These are phyloP conservation scores for Thelonectria rubi DNA, from an alignment of 2,329 filamentous ascomycete species.

Conservation along the genomic window DNA sequence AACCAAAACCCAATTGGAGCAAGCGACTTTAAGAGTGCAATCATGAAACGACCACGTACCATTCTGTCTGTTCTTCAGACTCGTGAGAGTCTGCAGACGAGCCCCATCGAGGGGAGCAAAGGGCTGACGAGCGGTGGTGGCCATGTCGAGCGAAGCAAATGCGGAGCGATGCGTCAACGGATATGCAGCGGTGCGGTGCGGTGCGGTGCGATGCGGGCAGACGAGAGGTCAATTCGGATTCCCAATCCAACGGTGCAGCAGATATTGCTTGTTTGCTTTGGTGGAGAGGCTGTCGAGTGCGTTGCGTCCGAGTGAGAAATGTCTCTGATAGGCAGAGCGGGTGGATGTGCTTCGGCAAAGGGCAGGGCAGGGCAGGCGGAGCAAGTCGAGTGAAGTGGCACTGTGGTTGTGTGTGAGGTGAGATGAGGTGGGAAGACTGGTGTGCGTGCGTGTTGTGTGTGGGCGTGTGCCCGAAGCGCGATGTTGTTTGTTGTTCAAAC, in stretches of 20 bases:
- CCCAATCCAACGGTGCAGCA: background rate
- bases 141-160: constrained; percentile 53
- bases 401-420: background rate
- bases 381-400: constrained; percentile 2
- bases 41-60: constrained; percentile 57
- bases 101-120: constrained; percentile 77
- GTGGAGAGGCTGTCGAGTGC: background rate
- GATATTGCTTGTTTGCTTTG: constrained; percentile 5
- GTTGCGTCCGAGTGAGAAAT: constrained; percentile 2
- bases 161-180: background rate
- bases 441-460: background rate
- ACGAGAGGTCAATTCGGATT: constrained; percentile 3
- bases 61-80: constrained; percentile 81
- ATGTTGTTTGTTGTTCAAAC: constrained; percentile 23
- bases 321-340: constrained; percentile 11
- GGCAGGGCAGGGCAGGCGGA: background rate
- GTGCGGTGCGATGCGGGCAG: constrained; percentile 2
- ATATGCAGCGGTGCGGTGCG: background rate
- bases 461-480: constrained; percentile 8
- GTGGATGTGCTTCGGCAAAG: background rate
- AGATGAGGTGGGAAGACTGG: background rate
- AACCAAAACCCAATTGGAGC: constrained; percentile 2
- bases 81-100: constrained; percentile 76
- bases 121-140: constrained; percentile 71
- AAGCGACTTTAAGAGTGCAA: background rate